Percentiles rank a stretch among this genome's conserved stretches.
Conservation (phyloP, 1,139 yeast genomes). For the Taphrina wiesneri region DNA sequence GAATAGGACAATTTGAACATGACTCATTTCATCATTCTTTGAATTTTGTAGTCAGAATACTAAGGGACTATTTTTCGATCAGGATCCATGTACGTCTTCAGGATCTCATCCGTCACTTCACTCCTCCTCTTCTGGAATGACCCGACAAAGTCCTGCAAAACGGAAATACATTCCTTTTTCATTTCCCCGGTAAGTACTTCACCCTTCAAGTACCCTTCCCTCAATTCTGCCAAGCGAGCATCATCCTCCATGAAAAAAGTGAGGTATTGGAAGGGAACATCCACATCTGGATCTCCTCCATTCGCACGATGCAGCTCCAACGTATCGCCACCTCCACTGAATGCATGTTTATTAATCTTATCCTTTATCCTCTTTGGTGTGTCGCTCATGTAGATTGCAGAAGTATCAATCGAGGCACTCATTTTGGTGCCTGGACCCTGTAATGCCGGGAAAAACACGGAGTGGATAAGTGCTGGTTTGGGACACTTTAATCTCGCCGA, state of each 20-base stretch:
- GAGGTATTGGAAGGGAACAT: constrained; percentile 90
- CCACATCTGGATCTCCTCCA: constrained; percentile 96
- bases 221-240: constrained; percentile 64
- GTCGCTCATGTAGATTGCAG: constrained; percentile 92
- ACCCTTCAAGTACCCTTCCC: constrained; percentile 72
- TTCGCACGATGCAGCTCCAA: constrained; percentile 82
- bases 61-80: constrained; percentile 60
- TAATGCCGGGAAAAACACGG: constrained; percentile 96
- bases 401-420: constrained; percentile 86
- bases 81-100: constrained; percentile 77
- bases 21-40: background rate
- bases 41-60: background rate
- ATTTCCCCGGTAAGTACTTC: constrained; percentile 88
- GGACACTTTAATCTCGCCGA: constrained; percentile 87
- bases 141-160: constrained; percentile 73
- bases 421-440: constrained; percentile 96
- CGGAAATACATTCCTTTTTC: constrained; percentile 82
- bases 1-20: too few relatives aligned
- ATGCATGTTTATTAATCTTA: constrained; percentile 94
- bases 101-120: constrained; percentile 63
- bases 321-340: constrained; percentile 89
- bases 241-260: constrained; percentile 89
- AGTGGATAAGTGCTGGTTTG: constrained; percentile 89
- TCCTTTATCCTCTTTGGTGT: constrained; percentile 87
- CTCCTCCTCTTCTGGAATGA: constrained; percentile 80